Conservation (phyloP, 2,329 filamentous ascomycete species). For the Xylaria polymorpha region DNA sequence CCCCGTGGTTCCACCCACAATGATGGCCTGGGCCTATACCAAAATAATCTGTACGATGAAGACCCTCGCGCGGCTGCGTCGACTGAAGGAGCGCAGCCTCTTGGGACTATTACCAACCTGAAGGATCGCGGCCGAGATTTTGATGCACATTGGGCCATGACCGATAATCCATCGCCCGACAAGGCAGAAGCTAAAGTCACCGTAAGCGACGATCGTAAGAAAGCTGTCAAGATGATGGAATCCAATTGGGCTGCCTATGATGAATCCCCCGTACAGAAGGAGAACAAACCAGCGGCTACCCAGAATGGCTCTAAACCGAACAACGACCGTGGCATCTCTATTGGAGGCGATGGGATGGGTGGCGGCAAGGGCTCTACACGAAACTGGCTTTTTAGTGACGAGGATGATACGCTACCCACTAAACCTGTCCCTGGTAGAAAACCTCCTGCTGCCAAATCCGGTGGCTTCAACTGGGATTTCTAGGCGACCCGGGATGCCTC, state of each 20-base stretch:
- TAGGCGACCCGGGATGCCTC: constrained; percentile 44
- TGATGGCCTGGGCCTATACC: constrained; percentile 77
- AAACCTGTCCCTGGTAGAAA: constrained; percentile 55
- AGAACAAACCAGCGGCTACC: constrained; percentile 55
- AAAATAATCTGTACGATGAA: constrained; percentile 77
- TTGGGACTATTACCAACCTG: constrained; percentile 77
- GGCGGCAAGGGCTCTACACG: constrained; percentile 65
- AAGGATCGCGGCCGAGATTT: constrained; percentile 81
- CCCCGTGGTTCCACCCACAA: constrained; percentile 71
- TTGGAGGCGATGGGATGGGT: constrained; percentile 75
- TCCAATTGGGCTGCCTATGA: constrained; percentile 69
- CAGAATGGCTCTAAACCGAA: constrained; percentile 48
- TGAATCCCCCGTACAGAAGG: constrained; percentile 66
- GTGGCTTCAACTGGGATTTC: constrained; percentile 52
- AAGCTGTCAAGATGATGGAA: constrained; percentile 79
- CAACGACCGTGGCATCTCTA: constrained; percentile 56
- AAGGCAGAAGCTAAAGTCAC: constrained; percentile 57
- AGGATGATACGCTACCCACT: constrained; percentile 55
- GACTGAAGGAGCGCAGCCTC: constrained; percentile 57
- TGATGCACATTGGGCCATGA: constrained; percentile 79
- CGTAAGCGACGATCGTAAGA: constrained; percentile 69
- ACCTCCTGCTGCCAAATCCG: constrained; percentile 43
- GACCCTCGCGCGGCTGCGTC: constrained; percentile 57
- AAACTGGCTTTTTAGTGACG: constrained; percentile 69
- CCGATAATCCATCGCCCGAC: constrained; percentile 71